Conservation (phyloP, 768 basidiomycete species). For the Amanita thiersii region DNA sequence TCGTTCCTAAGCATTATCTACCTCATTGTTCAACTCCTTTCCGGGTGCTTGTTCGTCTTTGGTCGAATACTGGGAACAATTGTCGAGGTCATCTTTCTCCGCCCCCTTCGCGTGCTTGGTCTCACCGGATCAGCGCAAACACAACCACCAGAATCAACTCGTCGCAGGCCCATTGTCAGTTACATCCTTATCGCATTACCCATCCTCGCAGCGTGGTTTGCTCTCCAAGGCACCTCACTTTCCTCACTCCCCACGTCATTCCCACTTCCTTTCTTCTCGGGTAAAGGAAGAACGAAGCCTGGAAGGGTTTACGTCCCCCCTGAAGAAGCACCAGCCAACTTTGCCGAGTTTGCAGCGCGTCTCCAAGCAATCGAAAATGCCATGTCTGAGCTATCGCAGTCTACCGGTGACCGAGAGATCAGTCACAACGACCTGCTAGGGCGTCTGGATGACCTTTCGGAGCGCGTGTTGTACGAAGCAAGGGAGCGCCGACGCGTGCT, state of each 20-base stretch:
- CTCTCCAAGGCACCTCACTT: slow-evolving; percentile 25
- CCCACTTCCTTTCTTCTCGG: slow-evolving; percentile 13
- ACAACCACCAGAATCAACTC: neutral
- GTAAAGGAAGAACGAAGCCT: slow-evolving; percentile 10
- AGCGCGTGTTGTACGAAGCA: slow-evolving; percentile 29
- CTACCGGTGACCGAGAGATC: slow-evolving; percentile 47
- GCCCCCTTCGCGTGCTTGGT: slow-evolving; percentile 24
- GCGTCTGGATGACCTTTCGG: slow-evolving; percentile 50
- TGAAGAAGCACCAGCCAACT: slow-evolving; percentile 51
- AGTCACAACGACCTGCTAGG: slow-evolving; percentile 43
- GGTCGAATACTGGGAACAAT: slow-evolving; percentile 43
- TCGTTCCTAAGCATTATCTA: slow-evolving; percentile 15
- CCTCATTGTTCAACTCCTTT: slow-evolving; percentile 22
- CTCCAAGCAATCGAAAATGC: slow-evolving; percentile 57
- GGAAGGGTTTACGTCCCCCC: slow-evolving; percentile 41
- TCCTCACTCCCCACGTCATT: slow-evolving; percentile 24
- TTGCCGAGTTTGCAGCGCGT: slow-evolving; percentile 57
- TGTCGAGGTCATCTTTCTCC: slow-evolving; percentile 37
- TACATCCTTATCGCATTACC: slow-evolving; percentile 33
- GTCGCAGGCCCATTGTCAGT: slow-evolving; percentile 16
- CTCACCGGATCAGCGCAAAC: neutral
- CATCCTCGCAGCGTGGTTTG: slow-evolving; percentile 37
- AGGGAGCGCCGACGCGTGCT: slow-evolving; percentile 9
- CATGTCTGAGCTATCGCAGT: slow-evolving; percentile 49
- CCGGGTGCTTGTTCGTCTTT: slow-evolving; percentile 29